Percentiles rank a stretch among this genome's conserved stretches.
phyloP scores from a whole-genome alignment of 306 rosid species.

The Rosa multiflora region DNA sequence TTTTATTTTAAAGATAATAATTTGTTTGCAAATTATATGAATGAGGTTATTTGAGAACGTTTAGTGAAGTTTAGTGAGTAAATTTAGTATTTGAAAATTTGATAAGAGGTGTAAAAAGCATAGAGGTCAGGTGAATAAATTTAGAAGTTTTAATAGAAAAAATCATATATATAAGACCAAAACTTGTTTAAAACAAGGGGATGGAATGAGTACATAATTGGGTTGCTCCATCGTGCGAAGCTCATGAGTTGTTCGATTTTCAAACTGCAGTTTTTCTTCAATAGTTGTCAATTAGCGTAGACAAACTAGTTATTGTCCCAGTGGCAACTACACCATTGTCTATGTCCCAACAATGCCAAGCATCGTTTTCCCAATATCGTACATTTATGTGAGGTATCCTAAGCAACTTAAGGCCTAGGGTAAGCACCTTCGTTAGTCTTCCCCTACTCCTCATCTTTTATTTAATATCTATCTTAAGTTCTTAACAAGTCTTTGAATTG shows the following conservation, averaged over 20 bases:
- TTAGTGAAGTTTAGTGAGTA: too few species aligned
- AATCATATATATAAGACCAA: not conserved
- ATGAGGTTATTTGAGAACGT: too few species aligned
- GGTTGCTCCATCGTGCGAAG: not conserved
- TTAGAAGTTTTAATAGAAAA: too few species aligned
- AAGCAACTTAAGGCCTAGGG: not conserved
- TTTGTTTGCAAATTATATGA: too few species aligned
- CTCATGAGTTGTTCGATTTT: conserved; percentile 28
- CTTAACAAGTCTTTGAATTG: not conserved
- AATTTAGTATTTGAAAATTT: too few species aligned
- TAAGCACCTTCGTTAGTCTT: not conserved
- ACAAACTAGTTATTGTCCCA: conserved; percentile 11
- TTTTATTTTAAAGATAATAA: too few species aligned
- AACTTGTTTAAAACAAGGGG: not conserved
- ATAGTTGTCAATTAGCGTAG: conserved; percentile 13
- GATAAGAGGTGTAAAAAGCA: too few species aligned
- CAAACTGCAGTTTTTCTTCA: conserved; percentile 8
- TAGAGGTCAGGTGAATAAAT: too few species aligned
- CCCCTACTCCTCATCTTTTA: not conserved
- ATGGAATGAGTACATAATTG: conserved; percentile 2
- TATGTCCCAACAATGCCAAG: conserved; percentile 14
- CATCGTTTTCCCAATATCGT: not conserved
- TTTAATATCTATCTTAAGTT: not conserved
- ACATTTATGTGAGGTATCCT: conserved; percentile 1
- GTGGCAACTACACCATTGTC: not conserved